A percentile compares a stretch with the other conserved stretches of the same genome.
These are phyloP conservation scores for Trichothecium roseum DNA, from an alignment of 2,329 filamentous ascomycete species.

Conservation along the genomic window DNA sequence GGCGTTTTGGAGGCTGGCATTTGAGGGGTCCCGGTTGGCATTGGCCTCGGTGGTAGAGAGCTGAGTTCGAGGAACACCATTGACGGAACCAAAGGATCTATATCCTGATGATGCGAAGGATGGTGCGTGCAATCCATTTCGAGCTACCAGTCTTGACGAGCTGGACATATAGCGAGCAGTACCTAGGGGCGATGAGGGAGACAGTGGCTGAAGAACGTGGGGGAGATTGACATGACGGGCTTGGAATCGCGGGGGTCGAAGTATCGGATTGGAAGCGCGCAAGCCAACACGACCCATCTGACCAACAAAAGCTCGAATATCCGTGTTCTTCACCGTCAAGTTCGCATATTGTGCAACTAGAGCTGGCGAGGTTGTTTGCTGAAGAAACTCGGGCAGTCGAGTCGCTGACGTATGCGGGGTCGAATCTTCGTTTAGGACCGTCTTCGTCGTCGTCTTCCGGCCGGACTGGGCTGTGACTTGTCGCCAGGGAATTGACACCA, in stretches of 20 bases:
- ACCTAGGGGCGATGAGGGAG: constrained; percentile 1
- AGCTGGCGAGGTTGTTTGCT: no score
- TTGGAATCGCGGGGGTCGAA: constrained; percentile 16
- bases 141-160: not conserved
- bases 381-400: no score
- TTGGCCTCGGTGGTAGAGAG: constrained; percentile 82
- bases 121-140: not conserved
- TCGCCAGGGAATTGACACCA: constrained; percentile 24
- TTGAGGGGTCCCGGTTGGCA: constrained; percentile 85
- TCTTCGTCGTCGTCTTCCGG: no score
- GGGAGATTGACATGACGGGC: constrained; percentile 1
- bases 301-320: constrained; percentile 3
- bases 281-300: constrained; percentile 18
- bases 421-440: no score
- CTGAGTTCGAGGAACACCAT: constrained; percentile 48
- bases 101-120: not conserved
- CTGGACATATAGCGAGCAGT: constrained; percentile 2
- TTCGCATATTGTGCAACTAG: no score
- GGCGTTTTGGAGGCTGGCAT: constrained; percentile 78
- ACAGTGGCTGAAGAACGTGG: constrained; percentile 1
- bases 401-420: no score
- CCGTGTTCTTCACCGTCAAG: constrained; percentile 6
- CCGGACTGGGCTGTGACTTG: no score
- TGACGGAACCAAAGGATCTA: constrained; percentile 28
- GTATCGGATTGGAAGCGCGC: constrained; percentile 15